Conservation (phyloP, 2,329 filamentous ascomycete genomes). For the Penicillium sp. region DNA sequence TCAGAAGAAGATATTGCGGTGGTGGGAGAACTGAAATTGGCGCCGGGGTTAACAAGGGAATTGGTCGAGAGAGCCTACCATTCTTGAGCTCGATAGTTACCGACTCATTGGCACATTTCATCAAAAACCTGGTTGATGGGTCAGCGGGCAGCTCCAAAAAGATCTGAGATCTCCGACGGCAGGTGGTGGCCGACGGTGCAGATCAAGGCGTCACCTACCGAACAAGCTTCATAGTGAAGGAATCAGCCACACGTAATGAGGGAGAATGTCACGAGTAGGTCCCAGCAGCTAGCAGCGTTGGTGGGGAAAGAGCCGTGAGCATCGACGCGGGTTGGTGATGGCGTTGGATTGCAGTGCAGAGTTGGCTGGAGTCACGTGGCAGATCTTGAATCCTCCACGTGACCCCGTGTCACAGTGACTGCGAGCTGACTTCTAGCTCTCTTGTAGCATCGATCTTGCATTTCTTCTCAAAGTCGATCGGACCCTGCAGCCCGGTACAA, state of each 20-base stretch:
- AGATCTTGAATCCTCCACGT: not conserved
- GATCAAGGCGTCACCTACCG: slow-evolving; percentile 63
- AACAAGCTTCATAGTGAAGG: slow-evolving; percentile 85
- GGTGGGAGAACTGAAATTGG: slow-evolving; percentile 4
- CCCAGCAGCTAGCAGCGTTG: slow-evolving; percentile 6
- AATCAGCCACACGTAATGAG: slow-evolving; percentile 1
- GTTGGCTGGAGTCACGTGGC: slow-evolving; percentile 17
- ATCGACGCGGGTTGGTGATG: slow-evolving; percentile 17
- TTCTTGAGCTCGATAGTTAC: slow-evolving; percentile 98
- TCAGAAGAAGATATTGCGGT: slow-evolving; percentile 1
- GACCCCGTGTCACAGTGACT: not conserved
- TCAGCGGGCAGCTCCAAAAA: slow-evolving; percentile 17
- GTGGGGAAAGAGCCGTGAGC: slow-evolving; percentile 9
- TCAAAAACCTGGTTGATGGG: slow-evolving; percentile 71
- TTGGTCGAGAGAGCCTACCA: slow-evolving; percentile 55
- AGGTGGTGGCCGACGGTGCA: too few species aligned
- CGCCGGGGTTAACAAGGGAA: slow-evolving; percentile 1
- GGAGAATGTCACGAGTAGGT: not conserved
- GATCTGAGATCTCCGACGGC: slow-evolving; percentile 4
- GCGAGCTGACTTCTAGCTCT: not conserved
- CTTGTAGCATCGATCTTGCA: not conserved
- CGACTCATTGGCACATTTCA: slow-evolving; percentile 99
- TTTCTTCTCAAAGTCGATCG: not conserved
- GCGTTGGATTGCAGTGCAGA: slow-evolving; percentile 22
- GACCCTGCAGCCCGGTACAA: not conserved